phyloP scores from a whole-genome alignment of 1,139 yeast genomes.

The Diutina mesorugosa region DNA sequence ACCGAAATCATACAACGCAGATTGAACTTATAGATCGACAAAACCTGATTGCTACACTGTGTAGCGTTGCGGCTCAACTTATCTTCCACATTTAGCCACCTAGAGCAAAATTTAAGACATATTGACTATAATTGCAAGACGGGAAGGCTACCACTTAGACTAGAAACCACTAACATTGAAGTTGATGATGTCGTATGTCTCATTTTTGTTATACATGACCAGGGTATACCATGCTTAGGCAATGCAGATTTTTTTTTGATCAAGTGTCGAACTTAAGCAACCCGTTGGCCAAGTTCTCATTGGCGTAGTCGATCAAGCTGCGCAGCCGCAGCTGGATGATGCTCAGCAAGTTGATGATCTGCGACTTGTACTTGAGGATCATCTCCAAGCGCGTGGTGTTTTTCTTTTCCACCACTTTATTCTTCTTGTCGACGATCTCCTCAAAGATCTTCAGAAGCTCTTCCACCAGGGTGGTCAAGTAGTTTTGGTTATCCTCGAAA shows the following conservation, averaged over 20 bases:
- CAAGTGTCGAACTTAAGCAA: not conserved
- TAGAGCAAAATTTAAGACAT: too few relatives aligned
- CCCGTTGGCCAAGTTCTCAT: not conserved
- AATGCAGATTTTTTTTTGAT: too few relatives aligned
- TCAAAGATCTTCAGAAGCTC: slow-evolving; percentile 46
- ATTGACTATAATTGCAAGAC: too few relatives aligned
- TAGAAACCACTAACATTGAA: too few relatives aligned
- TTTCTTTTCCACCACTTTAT: not conserved
- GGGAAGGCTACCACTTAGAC: too few relatives aligned
- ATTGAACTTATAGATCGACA: too few relatives aligned
- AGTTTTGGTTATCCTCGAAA: slow-evolving; percentile 66
- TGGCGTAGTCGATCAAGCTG: not conserved
- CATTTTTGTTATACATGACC: not conserved
- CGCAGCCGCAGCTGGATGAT: not conserved
- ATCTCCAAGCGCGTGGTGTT: not conserved
- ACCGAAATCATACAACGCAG: too few relatives aligned
- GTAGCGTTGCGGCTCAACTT: too few relatives aligned
- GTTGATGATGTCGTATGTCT: not conserved
- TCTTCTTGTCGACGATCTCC: not conserved
- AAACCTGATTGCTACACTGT: too few relatives aligned
- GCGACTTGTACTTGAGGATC: not conserved
- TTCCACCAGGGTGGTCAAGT: slow-evolving; percentile 65
- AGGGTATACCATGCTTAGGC: not conserved
- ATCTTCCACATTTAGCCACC: too few relatives aligned
- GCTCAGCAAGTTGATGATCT: not conserved